Conservation (phyloP, 805 yeast genomes). For the Candida glaebosa region DNA sequence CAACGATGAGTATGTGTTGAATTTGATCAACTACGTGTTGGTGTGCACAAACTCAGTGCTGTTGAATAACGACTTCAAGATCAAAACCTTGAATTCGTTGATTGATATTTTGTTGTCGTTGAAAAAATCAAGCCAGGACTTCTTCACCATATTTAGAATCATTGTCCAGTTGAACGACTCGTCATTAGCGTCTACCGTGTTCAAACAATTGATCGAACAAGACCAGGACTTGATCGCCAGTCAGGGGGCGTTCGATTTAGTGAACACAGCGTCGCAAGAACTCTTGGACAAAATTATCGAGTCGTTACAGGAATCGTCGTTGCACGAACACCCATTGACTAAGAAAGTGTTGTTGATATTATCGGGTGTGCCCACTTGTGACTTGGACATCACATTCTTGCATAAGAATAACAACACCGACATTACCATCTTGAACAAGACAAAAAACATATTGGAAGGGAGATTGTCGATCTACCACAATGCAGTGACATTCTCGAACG, state of each 20-base stretch:
- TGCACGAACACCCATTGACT: constrained; percentile 21
- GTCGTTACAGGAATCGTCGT: constrained; percentile 31
- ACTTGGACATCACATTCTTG: constrained; percentile 83
- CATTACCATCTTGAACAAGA: constrained; percentile 70
- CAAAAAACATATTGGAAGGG: constrained; percentile 81
- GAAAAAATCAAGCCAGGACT: constrained; percentile 57
- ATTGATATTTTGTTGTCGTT: constrained; percentile 57
- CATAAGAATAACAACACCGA: constrained; percentile 87
- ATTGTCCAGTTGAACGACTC: constrained; percentile 84
- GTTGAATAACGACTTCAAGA: constrained; percentile 62
- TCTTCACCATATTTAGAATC: constrained; percentile 78
- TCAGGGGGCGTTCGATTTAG: constrained; percentile 95
- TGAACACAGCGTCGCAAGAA: constrained; percentile 87
- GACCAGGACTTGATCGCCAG: constrained; percentile 60
- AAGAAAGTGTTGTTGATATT: constrained; percentile 63
- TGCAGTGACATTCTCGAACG: constrained; percentile 92
- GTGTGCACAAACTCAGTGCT: constrained; percentile 69
- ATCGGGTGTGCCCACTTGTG: constrained; percentile 92
- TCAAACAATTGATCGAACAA: constrained; percentile 56
- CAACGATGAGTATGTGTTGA: constrained; percentile 50
- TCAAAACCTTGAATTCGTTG: constrained; percentile 57
- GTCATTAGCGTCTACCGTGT: constrained; percentile 62
- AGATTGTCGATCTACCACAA: constrained; percentile 92
- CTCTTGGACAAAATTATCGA: constrained; percentile 58
- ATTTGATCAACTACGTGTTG: constrained; percentile 68